Evolutionary conservation across 371 early-diverging fungal genomes (phyloP).

Genomic region (Lichtheimia corymbifera): DNA sequence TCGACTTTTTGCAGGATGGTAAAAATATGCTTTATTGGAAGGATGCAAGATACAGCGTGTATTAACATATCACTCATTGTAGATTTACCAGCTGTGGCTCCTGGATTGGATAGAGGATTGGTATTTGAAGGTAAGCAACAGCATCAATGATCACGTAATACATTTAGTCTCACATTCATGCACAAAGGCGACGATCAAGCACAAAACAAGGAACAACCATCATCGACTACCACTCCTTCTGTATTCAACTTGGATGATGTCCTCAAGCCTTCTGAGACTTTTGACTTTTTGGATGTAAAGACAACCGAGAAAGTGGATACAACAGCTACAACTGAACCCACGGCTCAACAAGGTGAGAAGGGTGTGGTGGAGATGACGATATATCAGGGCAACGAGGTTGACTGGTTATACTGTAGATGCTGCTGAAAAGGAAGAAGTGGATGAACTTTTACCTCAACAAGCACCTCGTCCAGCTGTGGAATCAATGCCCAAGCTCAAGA

Average conservation of each 20-base stretch:
- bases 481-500: conserved; percentile 23
- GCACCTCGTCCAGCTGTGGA: conserved; percentile 10
- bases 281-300: conserved; percentile 47
- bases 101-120: conserved; percentile 69
- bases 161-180: too few relatives aligned
- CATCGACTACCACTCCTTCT: conserved; percentile 3
- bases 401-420: not conserved
- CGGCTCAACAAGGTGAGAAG: conserved; percentile 7
- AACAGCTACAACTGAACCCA: not conserved
- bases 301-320: conserved; percentile 10
- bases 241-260: conserved; percentile 64
- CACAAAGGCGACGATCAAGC: too few relatives aligned
- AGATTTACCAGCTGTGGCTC: conserved; percentile 46
- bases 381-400: too few relatives aligned
- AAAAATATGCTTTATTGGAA: conserved; percentile 8
- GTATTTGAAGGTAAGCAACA: conserved; percentile 37
- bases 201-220: not conserved
- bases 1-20: conserved; percentile 33
- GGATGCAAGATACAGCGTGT: not conserved
- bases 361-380: not conserved
- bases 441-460: conserved; percentile 36
- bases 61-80: not conserved
- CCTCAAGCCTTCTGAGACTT: conserved; percentile 40
- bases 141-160: not conserved
- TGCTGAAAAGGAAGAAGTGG: conserved; percentile 32